Evolutionary conservation across 2,329 filamentous ascomycete genomes (phyloP).

Genomic region (Rhinocladiella similis): DNA sequence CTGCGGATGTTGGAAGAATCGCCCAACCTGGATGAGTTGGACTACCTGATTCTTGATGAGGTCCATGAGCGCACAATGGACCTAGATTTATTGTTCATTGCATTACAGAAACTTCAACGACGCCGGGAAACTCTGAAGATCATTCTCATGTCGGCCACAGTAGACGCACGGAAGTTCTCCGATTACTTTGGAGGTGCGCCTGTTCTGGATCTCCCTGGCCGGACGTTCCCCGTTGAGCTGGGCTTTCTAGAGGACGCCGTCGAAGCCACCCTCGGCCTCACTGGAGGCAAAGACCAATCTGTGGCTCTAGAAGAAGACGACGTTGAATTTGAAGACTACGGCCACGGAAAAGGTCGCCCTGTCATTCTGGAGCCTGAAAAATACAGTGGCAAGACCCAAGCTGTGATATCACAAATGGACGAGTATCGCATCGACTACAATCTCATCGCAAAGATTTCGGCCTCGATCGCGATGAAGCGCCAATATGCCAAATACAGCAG

Average conservation of each 20-base stretch:
- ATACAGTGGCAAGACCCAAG: slow-evolving; percentile 76
- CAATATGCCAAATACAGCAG: slow-evolving; percentile 73
- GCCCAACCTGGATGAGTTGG: slow-evolving; percentile 82
- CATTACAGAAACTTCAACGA: slow-evolving; percentile 78
- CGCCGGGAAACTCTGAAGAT: slow-evolving; percentile 83
- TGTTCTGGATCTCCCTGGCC: slow-evolving; percentile 84
- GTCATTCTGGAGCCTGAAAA: slow-evolving; percentile 34
- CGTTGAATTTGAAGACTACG: slow-evolving; percentile 47
- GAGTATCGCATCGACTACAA: slow-evolving; percentile 92
- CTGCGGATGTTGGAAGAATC: slow-evolving; percentile 94
- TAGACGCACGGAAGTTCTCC: slow-evolving; percentile 89
- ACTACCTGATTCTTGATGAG: slow-evolving; percentile 94
- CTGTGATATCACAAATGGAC: slow-evolving; percentile 74
- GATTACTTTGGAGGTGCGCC: slow-evolving; percentile 79
- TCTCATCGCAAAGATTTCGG: slow-evolving; percentile 76
- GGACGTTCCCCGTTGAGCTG: slow-evolving; percentile 89
- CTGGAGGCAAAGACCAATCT: slow-evolving; percentile 39
- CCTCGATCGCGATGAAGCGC: slow-evolving; percentile 69
- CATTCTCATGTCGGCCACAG: slow-evolving; percentile 94
- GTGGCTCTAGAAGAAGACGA: slow-evolving; percentile 34
- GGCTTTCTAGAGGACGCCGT: slow-evolving; percentile 91
- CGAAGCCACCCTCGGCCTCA: slow-evolving; percentile 74
- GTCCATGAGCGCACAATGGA: slow-evolving; percentile 96
- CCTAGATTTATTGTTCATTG: slow-evolving; percentile 91
- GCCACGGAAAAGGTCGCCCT: slow-evolving; percentile 30